phyloP scores from a whole-genome alignment of 1,284 basidiomycete genomes.

The Trichosporon sp. region DNA sequence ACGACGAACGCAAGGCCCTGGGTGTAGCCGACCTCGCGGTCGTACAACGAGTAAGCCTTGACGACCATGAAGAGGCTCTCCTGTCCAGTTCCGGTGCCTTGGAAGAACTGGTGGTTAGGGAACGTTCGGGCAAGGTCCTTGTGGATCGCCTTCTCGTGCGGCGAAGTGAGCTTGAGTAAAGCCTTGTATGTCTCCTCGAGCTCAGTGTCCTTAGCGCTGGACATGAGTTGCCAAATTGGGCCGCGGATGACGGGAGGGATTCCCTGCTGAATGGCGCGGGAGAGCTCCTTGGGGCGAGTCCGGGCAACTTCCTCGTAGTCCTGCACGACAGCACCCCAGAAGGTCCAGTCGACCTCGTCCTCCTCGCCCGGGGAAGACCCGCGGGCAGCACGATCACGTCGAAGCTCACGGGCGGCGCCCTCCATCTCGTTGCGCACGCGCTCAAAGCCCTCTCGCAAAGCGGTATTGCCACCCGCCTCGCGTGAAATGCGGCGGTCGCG shows the following conservation, averaged over 20 bases:
- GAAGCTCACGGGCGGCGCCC: conserved; percentile 53
- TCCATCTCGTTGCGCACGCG: conserved; percentile 54
- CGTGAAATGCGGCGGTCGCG: conserved; percentile 48
- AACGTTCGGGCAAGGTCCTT: conserved; percentile 94
- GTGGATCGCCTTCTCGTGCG: conserved; percentile 90
- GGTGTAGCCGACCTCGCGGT: conserved; percentile 93
- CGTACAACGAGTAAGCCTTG: conserved; percentile 96
- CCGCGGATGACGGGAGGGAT: conserved; percentile 77
- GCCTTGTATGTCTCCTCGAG: conserved; percentile 83
- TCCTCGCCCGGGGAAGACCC: conserved; percentile 15
- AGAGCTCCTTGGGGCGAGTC: conserved; percentile 74
- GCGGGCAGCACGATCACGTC: conserved; percentile 60
- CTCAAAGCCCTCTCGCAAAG: conserved; percentile 52
- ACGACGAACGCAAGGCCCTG: conserved; percentile 96
- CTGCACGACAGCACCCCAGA: conserved; percentile 94
- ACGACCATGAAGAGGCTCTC: conserved; percentile 96
- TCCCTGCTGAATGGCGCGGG: conserved; percentile 85
- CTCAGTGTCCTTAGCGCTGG: conserved; percentile 84
- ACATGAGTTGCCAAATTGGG: conserved; percentile 99
- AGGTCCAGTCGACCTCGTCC: conserved; percentile 65
- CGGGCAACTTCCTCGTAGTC: conserved; percentile 85
- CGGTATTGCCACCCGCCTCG: conserved; percentile 43
- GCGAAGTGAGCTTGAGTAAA: conserved; percentile 77
- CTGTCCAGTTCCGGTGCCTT: conserved; percentile 82
- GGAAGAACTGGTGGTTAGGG: conserved; percentile 96